Conservation (phyloP, 2,329 filamentous ascomycete species). For the Arthrobotrys entomopaga region DNA sequence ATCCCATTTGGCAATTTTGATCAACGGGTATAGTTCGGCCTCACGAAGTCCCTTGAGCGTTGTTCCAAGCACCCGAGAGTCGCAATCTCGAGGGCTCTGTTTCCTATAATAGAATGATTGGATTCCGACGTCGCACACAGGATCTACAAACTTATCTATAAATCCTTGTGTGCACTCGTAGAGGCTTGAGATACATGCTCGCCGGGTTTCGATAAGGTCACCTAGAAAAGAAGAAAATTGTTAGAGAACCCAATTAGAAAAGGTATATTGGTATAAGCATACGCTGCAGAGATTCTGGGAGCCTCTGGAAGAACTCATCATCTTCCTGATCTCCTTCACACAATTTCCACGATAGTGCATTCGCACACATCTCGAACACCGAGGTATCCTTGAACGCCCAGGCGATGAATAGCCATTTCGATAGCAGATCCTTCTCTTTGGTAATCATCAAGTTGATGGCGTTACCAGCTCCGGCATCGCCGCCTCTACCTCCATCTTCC, state of each 20-base stretch:
- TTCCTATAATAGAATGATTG: conserved; percentile 54
- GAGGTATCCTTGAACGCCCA: conserved; percentile 49
- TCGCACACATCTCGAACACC: conserved; percentile 50
- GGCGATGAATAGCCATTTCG: conserved; percentile 52
- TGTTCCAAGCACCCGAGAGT: conserved; percentile 49
- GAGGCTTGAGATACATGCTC: conserved; percentile 41
- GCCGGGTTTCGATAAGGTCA: conserved; percentile 44
- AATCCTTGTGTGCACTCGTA: conserved; percentile 51
- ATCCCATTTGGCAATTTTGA: conserved; percentile 52
- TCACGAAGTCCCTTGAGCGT: conserved; percentile 51
- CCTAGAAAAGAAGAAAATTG: conserved; percentile 15
- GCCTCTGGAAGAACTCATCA: conserved; percentile 54
- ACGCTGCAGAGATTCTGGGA: conserved; percentile 50
- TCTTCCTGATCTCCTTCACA: conserved; percentile 51
- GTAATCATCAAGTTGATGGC: conserved; percentile 49
- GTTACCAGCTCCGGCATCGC: conserved; percentile 16
- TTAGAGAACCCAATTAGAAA: neutral
- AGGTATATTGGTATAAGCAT: neutral
- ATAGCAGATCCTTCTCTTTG: conserved; percentile 49
- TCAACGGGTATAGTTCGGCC: conserved; percentile 46
- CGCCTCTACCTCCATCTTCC: conserved; percentile 28
- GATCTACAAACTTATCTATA: conserved; percentile 52
- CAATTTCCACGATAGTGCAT: conserved; percentile 49
- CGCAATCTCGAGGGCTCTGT: conserved; percentile 53
- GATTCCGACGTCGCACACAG: conserved; percentile 49